Conservation (phyloP, 2,329 filamentous ascomycete species). For the Trichoderma simmonsii region DNA sequence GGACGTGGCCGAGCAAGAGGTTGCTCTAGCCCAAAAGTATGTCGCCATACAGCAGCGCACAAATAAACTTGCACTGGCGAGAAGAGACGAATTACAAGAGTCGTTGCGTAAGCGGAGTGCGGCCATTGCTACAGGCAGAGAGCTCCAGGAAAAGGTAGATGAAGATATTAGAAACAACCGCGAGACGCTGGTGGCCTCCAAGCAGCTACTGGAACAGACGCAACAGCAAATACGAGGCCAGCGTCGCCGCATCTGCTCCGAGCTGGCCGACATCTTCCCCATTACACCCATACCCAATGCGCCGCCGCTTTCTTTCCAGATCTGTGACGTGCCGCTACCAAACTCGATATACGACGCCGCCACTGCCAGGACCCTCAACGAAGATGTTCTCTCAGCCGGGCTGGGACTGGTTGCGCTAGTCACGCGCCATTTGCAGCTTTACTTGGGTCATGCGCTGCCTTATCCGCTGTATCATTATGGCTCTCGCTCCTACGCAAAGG, state of each 20-base stretch:
- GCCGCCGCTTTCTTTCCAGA: slow-evolving; percentile 74
- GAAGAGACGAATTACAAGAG: slow-evolving; percentile 63
- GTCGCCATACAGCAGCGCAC: slow-evolving; percentile 64
- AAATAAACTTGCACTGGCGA: slow-evolving; percentile 58
- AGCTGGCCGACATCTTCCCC: slow-evolving; percentile 73
- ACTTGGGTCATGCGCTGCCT: slow-evolving; percentile 73
- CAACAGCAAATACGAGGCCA: slow-evolving; percentile 75
- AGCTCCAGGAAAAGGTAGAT: slow-evolving; percentile 55
- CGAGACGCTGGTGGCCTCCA: slow-evolving; percentile 56
- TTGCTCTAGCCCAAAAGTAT: slow-evolving; percentile 48
- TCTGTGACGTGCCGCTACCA: slow-evolving; percentile 73
- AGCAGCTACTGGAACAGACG: slow-evolving; percentile 52
- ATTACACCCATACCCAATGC: slow-evolving; percentile 62
- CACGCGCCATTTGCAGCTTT: slow-evolving; percentile 73
- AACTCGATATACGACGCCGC: slow-evolving; percentile 70
- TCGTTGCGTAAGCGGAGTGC: slow-evolving; percentile 64
- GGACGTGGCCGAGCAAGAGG: slow-evolving; percentile 49
- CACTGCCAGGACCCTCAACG: slow-evolving; percentile 47
- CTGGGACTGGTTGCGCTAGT: slow-evolving; percentile 78
- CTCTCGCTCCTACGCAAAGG: slow-evolving; percentile 71
- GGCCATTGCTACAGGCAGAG: slow-evolving; percentile 64
- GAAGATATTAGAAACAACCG: slow-evolving; percentile 60
- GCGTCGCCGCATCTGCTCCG: slow-evolving; percentile 81
- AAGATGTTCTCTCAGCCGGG: slow-evolving; percentile 74
- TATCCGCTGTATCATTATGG: slow-evolving; percentile 73